Evolutionary conservation across 208 protist genomes (phyloP).

Genomic region (Leishmania tarentolae): DNA sequence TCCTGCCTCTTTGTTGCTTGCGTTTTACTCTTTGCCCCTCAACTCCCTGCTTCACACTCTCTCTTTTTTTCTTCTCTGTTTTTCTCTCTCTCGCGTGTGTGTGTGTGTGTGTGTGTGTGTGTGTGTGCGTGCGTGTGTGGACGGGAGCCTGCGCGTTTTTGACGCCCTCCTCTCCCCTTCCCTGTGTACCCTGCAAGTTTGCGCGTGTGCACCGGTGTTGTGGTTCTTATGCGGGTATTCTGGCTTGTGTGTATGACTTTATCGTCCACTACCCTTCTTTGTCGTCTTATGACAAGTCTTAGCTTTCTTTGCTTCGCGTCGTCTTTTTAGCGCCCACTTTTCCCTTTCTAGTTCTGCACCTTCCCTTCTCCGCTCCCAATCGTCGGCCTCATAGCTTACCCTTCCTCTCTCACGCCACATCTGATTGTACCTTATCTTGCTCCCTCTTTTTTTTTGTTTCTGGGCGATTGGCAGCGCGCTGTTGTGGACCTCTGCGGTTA

Average conservation of each 20-base stretch:
- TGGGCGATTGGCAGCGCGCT: too few species aligned
- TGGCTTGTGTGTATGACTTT: not conserved
- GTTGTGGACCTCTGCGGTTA: too few species aligned
- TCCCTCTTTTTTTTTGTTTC: too few species aligned
- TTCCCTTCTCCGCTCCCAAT: not conserved
- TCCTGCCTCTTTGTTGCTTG: not conserved
- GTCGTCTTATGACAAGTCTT: not conserved
- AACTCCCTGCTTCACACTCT: not conserved
- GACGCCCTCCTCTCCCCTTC: too few species aligned
- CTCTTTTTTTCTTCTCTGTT: not conserved
- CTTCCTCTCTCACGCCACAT: not conserved
- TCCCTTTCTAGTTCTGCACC: not conserved
- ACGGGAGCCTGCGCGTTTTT: too few species aligned
- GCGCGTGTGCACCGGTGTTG: too few species aligned
- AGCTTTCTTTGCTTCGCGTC: not conserved
- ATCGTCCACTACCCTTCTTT: not conserved
- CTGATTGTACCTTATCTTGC: not conserved
- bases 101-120: not conserved
- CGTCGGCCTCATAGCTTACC: not conserved
- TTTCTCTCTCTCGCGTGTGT: not conserved
- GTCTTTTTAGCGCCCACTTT: too few species aligned
- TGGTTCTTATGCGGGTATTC: too few species aligned
- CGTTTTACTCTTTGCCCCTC: not conserved
- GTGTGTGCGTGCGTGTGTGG: too few species aligned
- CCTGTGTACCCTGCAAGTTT: too few species aligned